Base-by-base conservation (phyloP, 2,329 filamentous ascomycete genomes). In the Colletotrichum lindemuthianum region DNA sequence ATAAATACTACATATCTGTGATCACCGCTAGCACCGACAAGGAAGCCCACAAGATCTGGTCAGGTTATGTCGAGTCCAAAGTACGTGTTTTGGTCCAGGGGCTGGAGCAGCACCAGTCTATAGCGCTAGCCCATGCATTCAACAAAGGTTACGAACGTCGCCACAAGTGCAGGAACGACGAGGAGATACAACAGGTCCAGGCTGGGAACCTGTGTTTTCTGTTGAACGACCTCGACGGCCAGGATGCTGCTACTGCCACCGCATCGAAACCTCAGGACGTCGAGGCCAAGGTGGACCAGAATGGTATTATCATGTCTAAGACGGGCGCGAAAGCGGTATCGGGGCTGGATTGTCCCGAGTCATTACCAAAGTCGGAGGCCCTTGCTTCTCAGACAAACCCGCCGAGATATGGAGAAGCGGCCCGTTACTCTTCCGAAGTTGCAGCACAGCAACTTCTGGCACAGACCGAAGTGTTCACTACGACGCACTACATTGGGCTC, bases 1-100 rank as follows among this genome's bases (percentile, higher is more conserved):
- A 97, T 82, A 97, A 96, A 76, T 97, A 98, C 76, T 99, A 98
- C 75, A 88, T 99, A 58, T 92, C 91, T 56, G 90, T 99, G 60
- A 90, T 94, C 52, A 88, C 93, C 13, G 90, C 92, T 2, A 94
- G 92, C 75, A 91, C 87, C 65, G 91, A 89, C 37, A 93, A 94
- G 74, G 93, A 97, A 70, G 88, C 91, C 1, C 92, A 97, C 73
- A 90, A 92, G 59, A 86, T 90, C 2, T 98, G 95, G 92, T 92
- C 92, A 15, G 96, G 96, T 43, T 88, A 95, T 56, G 92, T 99
- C 4, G 93, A 98, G 77, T 97, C 96, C 13, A 97, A 96, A 77
- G 88, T 98, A 45, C 89, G 96, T 70, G 85, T 95, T 70, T 84
- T 99, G 13, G 92, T 97, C 13, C 88, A 90, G 68, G 90, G 90